Base-by-base conservation (phyloP, 164 flowering plant genomes). In the Sedum album region DNA sequence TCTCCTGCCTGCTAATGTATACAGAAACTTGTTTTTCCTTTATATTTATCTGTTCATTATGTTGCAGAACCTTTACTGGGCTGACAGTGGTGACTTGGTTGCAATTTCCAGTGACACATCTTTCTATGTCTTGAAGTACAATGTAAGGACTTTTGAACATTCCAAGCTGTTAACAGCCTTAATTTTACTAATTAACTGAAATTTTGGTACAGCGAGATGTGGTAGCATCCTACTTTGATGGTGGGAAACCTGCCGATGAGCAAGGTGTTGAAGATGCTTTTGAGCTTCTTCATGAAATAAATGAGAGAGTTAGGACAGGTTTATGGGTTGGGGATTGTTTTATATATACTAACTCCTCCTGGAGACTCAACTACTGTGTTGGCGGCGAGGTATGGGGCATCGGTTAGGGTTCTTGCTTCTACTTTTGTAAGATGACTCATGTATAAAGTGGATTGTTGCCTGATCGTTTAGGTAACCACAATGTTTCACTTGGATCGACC, bases 401-500 rank as follows among this genome's bases (percentile, higher is more conserved):
- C 41, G 66, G n/a, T 30, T 25, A 36, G 17, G n/a, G 25, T 72
- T 49, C 23, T 6, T 66, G 49, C 33, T 21, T 38, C 60, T 31
- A 6, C 60, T 64, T 1, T 17, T 28, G 25, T 4, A 23, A 62
- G 25, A 35, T 30, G 62, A n/a, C 57, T 28, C 48, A 60, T 48
- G 31, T 31, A n/a, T 51, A 28, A 42, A 6, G 23, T n/a, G 14
- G 9, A 6, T 28, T 68, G 30, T 35, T 23, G 42, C 68, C 66
- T 23, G 57, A 21, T 31, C 17, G 69, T 30, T 31, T 72, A 94
- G 99, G 96, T 94, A 15, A 91, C 99, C 63, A 94, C 99, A 10
- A 92, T 95, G 99, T 95, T 82, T 77, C 99, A 95, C 76, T 80
- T 95, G 84, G 99, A 95, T 69, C 90, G 97, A 31, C 99, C 99